Base-by-base conservation (phyloP, 768 basidiomycete species). In the Trametes punicea region DNA sequence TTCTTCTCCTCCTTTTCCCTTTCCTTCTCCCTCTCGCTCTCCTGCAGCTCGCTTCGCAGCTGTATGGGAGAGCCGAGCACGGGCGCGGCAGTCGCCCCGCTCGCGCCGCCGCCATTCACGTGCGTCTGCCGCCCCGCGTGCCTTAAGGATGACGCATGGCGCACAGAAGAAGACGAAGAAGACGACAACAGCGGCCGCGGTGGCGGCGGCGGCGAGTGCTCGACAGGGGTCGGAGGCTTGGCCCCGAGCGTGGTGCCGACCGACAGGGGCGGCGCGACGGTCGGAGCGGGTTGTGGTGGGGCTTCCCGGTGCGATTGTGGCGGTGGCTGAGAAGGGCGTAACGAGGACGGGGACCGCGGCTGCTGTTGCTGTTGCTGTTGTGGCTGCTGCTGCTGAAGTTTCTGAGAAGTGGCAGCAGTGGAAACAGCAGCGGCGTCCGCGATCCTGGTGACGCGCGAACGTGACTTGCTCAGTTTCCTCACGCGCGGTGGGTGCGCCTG, bases 391-490 rank as follows among this genome's bases (percentile, higher is more conserved):
- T 50, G 44, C 31, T 31, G 31, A 6, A 31, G n/a, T n/a, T n/a
- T n/a, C n/a, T 31, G n/a, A 4, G 34, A 36, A 15, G 34, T 10
- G 34, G n/a, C 34, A n/a, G 15, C 9, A n/a, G 34, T 8, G 34
- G n/a, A 26, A 25, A 44, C 11, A 25, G 42, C 7, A n/a, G 48
- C 33, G 4, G 53, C 30, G 3, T 56, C 59, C 16, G 31, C 15
- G 15, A 48, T 27, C 29, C 59, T 11, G 1, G 62, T 46, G 40
- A 59, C 57, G 31, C 46, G 57, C 45, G 61, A 55, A 7, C 50
- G 53, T 29, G 60, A 44, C 48, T 66, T 66, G 60, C 63, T 66
- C 30, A 61, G 55, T 51, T 63, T 64, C 23, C 56, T 26, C 10
- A 36, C 11, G 21, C 61, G 55, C 6, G 57, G 58, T 7, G 21